phyloP scores from a whole-genome alignment of 306 rosid species.

The Quercus suber region DNA sequence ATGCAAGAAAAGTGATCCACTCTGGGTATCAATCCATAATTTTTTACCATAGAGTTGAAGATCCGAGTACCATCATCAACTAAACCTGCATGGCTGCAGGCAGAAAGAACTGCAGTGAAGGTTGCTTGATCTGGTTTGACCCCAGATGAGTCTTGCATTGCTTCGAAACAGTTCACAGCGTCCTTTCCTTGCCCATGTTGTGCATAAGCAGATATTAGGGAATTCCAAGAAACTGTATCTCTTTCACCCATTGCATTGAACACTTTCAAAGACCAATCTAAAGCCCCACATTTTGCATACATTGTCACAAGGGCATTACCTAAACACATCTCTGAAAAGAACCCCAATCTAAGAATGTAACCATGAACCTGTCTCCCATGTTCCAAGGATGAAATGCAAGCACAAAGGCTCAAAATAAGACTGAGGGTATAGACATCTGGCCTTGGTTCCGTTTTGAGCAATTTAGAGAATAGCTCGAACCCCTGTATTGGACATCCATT shows the following conservation, averaged over 20 bases:
- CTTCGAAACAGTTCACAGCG: conserved; percentile 58
- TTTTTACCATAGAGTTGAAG: conserved; percentile 55
- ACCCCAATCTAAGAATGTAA: conserved; percentile 43
- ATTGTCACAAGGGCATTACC: conserved; percentile 60
- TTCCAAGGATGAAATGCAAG: conserved; percentile 53
- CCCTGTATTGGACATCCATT: conserved; percentile 54
- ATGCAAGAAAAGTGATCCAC: conserved; percentile 80
- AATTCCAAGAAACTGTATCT: conserved; percentile 72
- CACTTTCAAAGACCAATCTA: conserved; percentile 53
- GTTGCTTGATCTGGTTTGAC: conserved; percentile 67
- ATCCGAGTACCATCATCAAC: conserved; percentile 54
- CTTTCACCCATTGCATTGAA: conserved; percentile 58
- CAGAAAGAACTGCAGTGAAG: conserved; percentile 71
- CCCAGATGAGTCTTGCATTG: conserved; percentile 44
- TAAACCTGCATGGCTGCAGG: conserved; percentile 78
- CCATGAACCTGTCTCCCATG: conserved; percentile 73
- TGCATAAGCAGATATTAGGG: conserved; percentile 73
- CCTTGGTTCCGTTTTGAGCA: conserved; percentile 44
- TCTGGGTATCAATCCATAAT: conserved; percentile 37
- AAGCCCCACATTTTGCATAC: conserved; percentile 74
- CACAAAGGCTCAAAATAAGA: conserved; percentile 63
- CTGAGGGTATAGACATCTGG: conserved; percentile 62
- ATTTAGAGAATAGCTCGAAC: conserved; percentile 44
- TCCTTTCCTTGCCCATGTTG: conserved; percentile 75
- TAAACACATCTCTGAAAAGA: conserved; percentile 42